Conservation (phyloP, 768 basidiomycete genomes). For the Lactarius sanguifluus region DNA sequence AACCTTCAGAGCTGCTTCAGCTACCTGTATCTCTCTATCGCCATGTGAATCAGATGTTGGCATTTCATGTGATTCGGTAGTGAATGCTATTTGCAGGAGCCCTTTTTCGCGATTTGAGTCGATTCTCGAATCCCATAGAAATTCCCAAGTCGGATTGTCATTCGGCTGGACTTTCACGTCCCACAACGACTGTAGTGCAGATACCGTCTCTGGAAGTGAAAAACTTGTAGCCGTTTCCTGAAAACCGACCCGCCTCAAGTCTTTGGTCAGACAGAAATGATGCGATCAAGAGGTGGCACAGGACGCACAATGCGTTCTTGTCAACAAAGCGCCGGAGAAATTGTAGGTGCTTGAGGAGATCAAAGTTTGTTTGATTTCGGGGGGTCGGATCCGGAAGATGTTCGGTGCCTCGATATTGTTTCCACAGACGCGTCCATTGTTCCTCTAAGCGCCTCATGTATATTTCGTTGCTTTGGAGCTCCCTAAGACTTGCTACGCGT, state of each 20-base stretch:
- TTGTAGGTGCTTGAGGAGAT: conserved; percentile 76
- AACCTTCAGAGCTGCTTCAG: conserved; percentile 75
- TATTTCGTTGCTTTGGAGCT: conserved; percentile 62
- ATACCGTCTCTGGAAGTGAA: conserved; percentile 45
- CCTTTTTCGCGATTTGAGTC: conserved; percentile 78
- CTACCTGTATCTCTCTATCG: conserved; percentile 48
- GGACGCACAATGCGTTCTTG: conserved; percentile 80
- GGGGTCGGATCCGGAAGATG: conserved; percentile 72
- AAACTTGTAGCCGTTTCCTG: conserved; percentile 42
- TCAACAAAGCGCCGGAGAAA: conserved; percentile 81
- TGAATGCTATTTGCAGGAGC: conserved; percentile 57
- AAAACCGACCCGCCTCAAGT: conserved; percentile 62
- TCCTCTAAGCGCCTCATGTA: conserved; percentile 81
- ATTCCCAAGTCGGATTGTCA: conserved; percentile 58
- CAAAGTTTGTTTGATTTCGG: conserved; percentile 67
- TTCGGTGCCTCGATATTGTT: conserved; percentile 62
- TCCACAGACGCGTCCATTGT: conserved; percentile 78
- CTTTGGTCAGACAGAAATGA: conserved; percentile 11
- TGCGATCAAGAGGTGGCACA: not conserved
- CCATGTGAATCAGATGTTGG: conserved; percentile 32
- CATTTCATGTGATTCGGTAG: conserved; percentile 43
- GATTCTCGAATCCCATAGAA: conserved; percentile 67
- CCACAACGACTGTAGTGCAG: conserved; percentile 46
- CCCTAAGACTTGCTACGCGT: conserved; percentile 59
- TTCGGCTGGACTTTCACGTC: conserved; percentile 50